These are phyloP conservation scores for Ambrosia artemisiifolia DNA, from an alignment of 129 eudicot genomes.

Conservation along the genomic window DNA sequence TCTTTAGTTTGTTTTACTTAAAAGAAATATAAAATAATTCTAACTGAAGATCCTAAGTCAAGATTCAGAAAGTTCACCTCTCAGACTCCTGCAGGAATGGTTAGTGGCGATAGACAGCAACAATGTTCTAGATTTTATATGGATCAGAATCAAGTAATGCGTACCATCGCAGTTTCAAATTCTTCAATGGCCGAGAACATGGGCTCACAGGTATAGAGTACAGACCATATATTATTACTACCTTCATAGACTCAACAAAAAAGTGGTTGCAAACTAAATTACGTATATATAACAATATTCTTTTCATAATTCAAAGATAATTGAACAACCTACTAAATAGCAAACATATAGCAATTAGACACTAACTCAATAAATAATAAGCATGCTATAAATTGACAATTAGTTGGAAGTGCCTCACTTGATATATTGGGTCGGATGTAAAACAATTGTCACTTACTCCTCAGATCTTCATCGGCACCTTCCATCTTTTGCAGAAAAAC, in stretches of 20 bases:
- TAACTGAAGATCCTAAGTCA: not conserved
- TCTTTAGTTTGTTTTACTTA: conserved; percentile 3
- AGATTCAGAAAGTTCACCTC: conserved; percentile 31
- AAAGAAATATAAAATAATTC: not conserved
- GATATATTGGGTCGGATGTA: too few species aligned
- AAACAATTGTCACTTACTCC: too few species aligned
- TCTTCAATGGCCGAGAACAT: conserved; percentile 29
- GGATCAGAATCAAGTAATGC: conserved; percentile 27
- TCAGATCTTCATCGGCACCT: too few species aligned
- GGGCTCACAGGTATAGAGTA: conserved; percentile 40
- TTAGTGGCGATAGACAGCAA: conserved; percentile 32
- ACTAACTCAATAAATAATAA: too few species aligned
- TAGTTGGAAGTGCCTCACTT: too few species aligned
- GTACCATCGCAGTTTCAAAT: conserved; percentile 27
- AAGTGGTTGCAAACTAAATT: too few species aligned
- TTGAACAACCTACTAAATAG: too few species aligned
- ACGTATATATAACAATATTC: too few species aligned
- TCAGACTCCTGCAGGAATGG: conserved; percentile 32
- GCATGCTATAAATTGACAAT: too few species aligned
- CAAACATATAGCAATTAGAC: too few species aligned
- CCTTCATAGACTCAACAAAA: not conserved
- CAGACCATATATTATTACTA: not conserved
- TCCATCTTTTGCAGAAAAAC: too few species aligned
- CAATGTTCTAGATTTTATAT: conserved; percentile 26
- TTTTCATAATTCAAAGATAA: too few species aligned